Conservation (phyloP, 2,329 filamentous ascomycete species). For the Neofusicoccum sp. region DNA sequence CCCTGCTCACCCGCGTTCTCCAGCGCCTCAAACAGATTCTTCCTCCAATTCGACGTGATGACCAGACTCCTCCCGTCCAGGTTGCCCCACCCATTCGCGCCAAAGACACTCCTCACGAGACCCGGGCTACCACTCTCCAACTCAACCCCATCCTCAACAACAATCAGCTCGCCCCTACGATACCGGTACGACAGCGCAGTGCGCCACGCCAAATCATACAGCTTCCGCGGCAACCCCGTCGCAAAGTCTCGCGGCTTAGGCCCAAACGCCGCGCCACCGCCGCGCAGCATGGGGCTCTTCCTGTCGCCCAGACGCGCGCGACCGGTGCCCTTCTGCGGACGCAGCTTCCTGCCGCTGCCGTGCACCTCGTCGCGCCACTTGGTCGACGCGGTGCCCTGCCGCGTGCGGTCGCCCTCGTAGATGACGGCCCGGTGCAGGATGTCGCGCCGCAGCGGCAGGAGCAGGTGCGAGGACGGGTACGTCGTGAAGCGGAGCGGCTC, state of each 20-base stretch:
- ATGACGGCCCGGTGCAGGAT: slow-evolving; percentile 89
- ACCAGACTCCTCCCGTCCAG: slow-evolving; percentile 19
- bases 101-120: slow-evolving; percentile 67
- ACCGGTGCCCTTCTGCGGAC: slow-evolving; percentile 84
- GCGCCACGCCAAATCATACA: slow-evolving; percentile 94
- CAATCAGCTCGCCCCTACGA: slow-evolving; percentile 77
- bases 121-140: slow-evolving; percentile 63
- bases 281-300: slow-evolving; percentile 77
- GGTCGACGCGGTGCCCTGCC: slow-evolving; percentile 73
- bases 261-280: slow-evolving; percentile 87
- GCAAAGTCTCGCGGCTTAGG: slow-evolving; percentile 89
- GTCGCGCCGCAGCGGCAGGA: slow-evolving; percentile 84
- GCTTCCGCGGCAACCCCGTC: slow-evolving; percentile 77
- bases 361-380: slow-evolving; percentile 67
- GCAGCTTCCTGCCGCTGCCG: slow-evolving; percentile 78
- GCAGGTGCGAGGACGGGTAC: slow-evolving; percentile 79
- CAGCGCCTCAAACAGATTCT: slow-evolving; percentile 54
- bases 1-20: slow-evolving; percentile 55
- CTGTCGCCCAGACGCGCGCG: slow-evolving; percentile 73
- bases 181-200: slow-evolving; percentile 92
- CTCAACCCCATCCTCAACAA: slow-evolving; percentile 76
- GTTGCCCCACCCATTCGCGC: slow-evolving; percentile 58
- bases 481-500: slow-evolving; percentile 76
- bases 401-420: slow-evolving; percentile 85
- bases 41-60: slow-evolving; percentile 21